Percentiles rank a stretch among this genome's conserved stretches.
Conservation (phyloP, 129 eudicot species). For the Tagetes patula region DNA sequence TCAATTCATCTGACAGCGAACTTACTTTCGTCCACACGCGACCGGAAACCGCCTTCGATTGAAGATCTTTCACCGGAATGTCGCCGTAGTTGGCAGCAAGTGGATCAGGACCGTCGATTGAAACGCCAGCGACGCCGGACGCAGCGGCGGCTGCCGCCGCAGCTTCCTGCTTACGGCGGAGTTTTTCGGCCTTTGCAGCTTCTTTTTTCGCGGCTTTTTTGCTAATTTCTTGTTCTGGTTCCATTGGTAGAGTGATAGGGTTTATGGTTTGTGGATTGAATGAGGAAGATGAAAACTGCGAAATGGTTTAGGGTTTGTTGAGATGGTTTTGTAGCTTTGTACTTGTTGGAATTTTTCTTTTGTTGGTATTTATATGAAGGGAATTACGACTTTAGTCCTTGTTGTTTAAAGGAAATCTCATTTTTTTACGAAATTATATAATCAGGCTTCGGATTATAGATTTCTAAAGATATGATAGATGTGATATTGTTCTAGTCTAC, state of each 20-base stretch:
- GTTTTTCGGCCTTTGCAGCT: constrained; percentile 60
- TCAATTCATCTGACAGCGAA: constrained; percentile 32
- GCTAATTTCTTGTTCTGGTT: constrained; percentile 38
- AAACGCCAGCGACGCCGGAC: constrained; percentile 38
- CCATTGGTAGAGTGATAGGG: constrained; percentile 15
- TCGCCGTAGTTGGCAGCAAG: constrained; percentile 72
- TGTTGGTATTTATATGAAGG: not conserved
- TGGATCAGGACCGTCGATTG: constrained; percentile 53
- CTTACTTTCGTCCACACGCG: constrained; percentile 59
- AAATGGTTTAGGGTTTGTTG: not conserved
- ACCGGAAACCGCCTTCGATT: constrained; percentile 54
- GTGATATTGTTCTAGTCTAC: too few relatives aligned
- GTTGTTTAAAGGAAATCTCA: too few relatives aligned
- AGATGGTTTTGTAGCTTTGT: not conserved
- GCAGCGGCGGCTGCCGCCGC: constrained; percentile 75
- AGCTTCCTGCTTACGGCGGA: constrained; percentile 62
- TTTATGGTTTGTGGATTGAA: not conserved
- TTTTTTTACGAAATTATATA: too few relatives aligned
- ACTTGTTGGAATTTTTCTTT: not conserved
- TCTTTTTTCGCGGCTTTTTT: constrained; percentile 85
- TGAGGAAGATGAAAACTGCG: not conserved
- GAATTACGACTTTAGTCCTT: too few relatives aligned
- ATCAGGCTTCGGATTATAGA: too few relatives aligned
- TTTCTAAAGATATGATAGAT: too few relatives aligned
- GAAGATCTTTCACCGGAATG: constrained; percentile 47